Evolutionary conservation across 1,139 yeast species (phyloP), one percentile per base, ranked within the genome.

Genomic region (Candida glucosophila): DNA sequence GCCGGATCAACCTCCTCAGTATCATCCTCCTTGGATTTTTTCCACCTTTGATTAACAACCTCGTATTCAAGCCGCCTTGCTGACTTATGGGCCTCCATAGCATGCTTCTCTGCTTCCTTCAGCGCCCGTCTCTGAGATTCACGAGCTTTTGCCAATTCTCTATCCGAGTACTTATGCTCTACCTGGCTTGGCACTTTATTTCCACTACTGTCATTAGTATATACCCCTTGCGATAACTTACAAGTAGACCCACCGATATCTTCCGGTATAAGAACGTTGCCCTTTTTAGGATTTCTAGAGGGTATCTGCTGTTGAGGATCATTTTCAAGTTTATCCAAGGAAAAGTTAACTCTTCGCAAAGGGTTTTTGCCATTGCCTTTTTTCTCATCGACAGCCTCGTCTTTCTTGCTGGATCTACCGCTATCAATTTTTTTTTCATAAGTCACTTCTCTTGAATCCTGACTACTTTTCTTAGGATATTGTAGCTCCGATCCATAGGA

Each of bases 301-400:
- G 97, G 97, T 33, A 88, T 81, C 49, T 86, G 96, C 45, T 88
- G 97, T 20, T 95, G 96, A 2, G 97, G 97, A 49, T 88, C 96
- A 34, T 61, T 65, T 1, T 64, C 55, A 26, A 85, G 64, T 32
- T 75, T 68, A 34, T 80, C 78, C 9, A 80, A 59, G 2, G 92
- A 81, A 50, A 88, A 88, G 2, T 73, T 65, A 3, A 88, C 96
- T 30, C 92, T 52, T 38, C 58, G n/a, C n/a, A n/a, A n/a, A n/a
- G n/a, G 35, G 13, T 30, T 34, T 24, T 27, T 39, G 11, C 44
- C 30, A 20, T 25, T 35, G n/a, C n/a, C n/a, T n/a, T n/a, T n/a
- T n/a, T n/a, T n/a, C n/a, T n/a, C n/a, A n/a, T n/a, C n/a, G n/a
- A n/a, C 55, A 4, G 55, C 45, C 13, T 30, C 38, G 13, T 41